Evolutionary conservation across 139 green algal genomes (phyloP), one percentile per base, ranked within the genome.

Genomic region (Auxenochlorella pyrenoidosa): DNA sequence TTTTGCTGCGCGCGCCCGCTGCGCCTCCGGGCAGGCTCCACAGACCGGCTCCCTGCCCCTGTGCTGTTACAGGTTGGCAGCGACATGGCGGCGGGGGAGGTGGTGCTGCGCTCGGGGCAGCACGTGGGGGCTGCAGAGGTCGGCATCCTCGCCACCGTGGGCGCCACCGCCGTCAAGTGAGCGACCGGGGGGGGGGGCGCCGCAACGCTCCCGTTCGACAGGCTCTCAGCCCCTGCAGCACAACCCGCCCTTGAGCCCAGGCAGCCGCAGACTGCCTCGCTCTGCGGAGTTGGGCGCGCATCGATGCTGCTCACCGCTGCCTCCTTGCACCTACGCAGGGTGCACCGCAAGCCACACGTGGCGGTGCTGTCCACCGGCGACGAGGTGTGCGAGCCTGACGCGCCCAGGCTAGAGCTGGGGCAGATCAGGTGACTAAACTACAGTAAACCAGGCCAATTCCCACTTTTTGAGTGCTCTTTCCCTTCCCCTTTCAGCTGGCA

Each of bases 321-420:
- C n/a, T n/a, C n/a, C n/a, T 43, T 43, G 6, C 13, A 15, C 47
- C 47, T 24, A 2, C 4, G 26, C 79, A 87, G 79, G 43, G 93
- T 96, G 82, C 84, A 91, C 81, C 60, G 85, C 44, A 75, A 58
- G 72, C 94, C 94, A 3, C 80, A 87, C 30, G 94, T 99, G 28
- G 97, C 93, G 2, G 92, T 99, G 43, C 92, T 99, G 40, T 99
- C 97, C 34, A 99, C 97, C 21, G 94, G 95, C 0, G 94, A 97
- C 66, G 95, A 97, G 89, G 84, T 97, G 22, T 82, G 92, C 16
- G 95, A 97, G n/a, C 90, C 92, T 0, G 81, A 22, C 2, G 86
- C 83, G 22, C 18, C 87, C 5, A 58, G 86, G 5, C 90, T 97
- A 59, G 79, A 87, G 12, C 92, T 91, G n/a, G 96, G 96, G 22